Percentiles rank a stretch among this genome's conserved stretches.
Conservation (phyloP, 2,329 filamentous ascomycete genomes). For the Westerdykella ornata region DNA sequence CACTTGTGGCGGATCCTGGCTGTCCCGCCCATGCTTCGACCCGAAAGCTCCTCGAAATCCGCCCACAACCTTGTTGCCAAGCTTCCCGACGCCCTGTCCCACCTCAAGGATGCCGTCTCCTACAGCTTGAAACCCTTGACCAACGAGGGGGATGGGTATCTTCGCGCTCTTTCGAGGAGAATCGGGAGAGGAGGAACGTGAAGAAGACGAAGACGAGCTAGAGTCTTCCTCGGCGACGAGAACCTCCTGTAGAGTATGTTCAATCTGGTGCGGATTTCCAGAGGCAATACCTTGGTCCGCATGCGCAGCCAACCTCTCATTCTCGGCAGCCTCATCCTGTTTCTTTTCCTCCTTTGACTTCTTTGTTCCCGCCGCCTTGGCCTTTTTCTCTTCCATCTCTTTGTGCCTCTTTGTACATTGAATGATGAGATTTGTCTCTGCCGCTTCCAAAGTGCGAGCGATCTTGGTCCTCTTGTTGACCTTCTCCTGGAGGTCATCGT, state of each 20-base stretch:
- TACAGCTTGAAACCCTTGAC: slow-evolving; percentile 38
- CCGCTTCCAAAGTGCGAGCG: slow-evolving; percentile 65
- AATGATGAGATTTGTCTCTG: slow-evolving; percentile 78
- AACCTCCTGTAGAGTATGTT: slow-evolving; percentile 45
- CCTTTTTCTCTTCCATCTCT: slow-evolving; percentile 58
- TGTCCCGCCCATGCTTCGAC: slow-evolving; percentile 9
- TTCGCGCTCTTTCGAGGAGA: slow-evolving; percentile 20
- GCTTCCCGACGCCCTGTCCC: slow-evolving; percentile 40
- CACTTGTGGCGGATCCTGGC: slow-evolving; percentile 7
- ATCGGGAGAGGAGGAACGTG: slow-evolving; percentile 29
- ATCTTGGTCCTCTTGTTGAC: slow-evolving; percentile 67
- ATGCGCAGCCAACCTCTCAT: slow-evolving; percentile 48
- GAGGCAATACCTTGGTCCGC: slow-evolving; percentile 48
- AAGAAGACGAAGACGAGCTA: slow-evolving; percentile 26
- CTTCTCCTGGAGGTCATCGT: slow-evolving; percentile 76
- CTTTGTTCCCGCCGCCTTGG: slow-evolving; percentile 57
- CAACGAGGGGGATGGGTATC: slow-evolving; percentile 44
- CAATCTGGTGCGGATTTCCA: slow-evolving; percentile 52
- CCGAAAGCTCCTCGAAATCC: slow-evolving; percentile 33
- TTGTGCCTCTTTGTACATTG: slow-evolving; percentile 70
- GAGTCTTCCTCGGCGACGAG: slow-evolving; percentile 29
- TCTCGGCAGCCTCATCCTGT: slow-evolving; percentile 59
- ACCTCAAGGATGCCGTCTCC: slow-evolving; percentile 47
- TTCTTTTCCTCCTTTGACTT: slow-evolving; percentile 49
- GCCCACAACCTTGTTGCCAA: slow-evolving; percentile 37